Percentiles rank a stretch among this genome's conserved stretches.
These are phyloP conservation scores for Phytophthora pluvialis DNA, from an alignment of 352 stramenopile genomes.

Conservation along the genomic window DNA sequence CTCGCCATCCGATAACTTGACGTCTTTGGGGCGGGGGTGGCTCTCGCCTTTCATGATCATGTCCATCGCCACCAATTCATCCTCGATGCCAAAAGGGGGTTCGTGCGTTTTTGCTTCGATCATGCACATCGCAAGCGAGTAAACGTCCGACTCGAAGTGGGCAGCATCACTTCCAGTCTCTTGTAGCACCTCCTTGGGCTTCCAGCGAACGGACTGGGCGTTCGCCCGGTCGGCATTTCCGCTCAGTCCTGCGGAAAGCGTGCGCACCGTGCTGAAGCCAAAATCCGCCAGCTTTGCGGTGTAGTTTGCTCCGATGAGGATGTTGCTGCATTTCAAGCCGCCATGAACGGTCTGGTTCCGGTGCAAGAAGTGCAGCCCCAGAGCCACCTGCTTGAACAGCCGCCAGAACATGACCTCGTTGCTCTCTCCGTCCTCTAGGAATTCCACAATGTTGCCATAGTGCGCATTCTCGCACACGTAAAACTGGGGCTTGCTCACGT, in stretches of 20 bases:
- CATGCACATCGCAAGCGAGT: conserved; percentile 40
- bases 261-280: conserved; percentile 27
- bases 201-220: conserved; percentile 29
- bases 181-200: conserved; percentile 34
- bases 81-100: conserved; percentile 10
- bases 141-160: conserved; percentile 30
- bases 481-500: conserved; percentile 34
- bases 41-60: conserved; percentile 19
- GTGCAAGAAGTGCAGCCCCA: conserved; percentile 66
- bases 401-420: conserved; percentile 19
- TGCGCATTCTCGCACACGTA: conserved; percentile 36
- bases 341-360: conserved; percentile 52
- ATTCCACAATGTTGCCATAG: conserved; percentile 36
- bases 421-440: conserved; percentile 17
- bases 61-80: conserved; percentile 4
- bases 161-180: conserved; percentile 4
- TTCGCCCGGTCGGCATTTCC: neutral
- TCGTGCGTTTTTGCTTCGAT: conserved; percentile 28
- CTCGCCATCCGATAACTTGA: conserved; percentile 1
- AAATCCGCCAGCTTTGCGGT: conserved; percentile 44
- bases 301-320: conserved; percentile 49
- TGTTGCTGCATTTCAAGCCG: conserved; percentile 85
- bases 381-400: conserved; percentile 24
- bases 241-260: conserved; percentile 21
- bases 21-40: conserved; percentile 1